Conservation (phyloP, 176 grass and related monocot species). For the Cocos nucifera region DNA sequence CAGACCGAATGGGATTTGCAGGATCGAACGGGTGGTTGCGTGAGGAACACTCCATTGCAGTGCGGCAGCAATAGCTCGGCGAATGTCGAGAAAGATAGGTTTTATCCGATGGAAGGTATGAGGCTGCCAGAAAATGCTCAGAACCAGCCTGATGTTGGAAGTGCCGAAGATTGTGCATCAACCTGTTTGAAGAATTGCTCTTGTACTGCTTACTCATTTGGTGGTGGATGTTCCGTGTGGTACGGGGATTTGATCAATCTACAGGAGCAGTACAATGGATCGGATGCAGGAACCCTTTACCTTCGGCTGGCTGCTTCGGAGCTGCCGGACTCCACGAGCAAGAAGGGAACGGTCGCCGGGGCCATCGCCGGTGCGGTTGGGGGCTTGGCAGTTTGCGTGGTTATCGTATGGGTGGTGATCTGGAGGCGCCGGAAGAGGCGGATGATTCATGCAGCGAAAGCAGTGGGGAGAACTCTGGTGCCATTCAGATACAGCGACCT, state of each 20-base stretch:
- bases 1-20: conserved; percentile 39
- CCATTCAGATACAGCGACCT: conserved; percentile 7
- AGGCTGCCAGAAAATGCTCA: conserved; percentile 41
- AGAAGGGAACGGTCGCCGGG: too few species aligned
- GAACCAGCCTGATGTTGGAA: conserved; percentile 7
- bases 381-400: too few species aligned
- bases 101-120: conserved; percentile 29
- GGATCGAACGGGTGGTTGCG: conserved; percentile 49
- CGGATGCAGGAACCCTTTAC: too few species aligned
- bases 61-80: conserved; percentile 34
- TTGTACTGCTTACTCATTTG: too few species aligned
- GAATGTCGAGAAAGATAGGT: conserved; percentile 38
- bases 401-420: too few species aligned
- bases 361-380: too few species aligned
- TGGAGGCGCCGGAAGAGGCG: too few species aligned
- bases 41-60: conserved; percentile 41
- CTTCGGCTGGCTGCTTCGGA: too few species aligned
- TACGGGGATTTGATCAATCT: too few species aligned
- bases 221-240: too few species aligned
- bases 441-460: not conserved
- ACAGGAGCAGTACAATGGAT: too few species aligned
- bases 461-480: not conserved
- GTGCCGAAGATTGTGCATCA: conserved; percentile 32
- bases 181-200: conserved; percentile 31
- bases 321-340: too few species aligned